Evolutionary conservation across 192 early-diverging fungal genomes (phyloP).

Genomic region (Diversispora epigaea): DNA sequence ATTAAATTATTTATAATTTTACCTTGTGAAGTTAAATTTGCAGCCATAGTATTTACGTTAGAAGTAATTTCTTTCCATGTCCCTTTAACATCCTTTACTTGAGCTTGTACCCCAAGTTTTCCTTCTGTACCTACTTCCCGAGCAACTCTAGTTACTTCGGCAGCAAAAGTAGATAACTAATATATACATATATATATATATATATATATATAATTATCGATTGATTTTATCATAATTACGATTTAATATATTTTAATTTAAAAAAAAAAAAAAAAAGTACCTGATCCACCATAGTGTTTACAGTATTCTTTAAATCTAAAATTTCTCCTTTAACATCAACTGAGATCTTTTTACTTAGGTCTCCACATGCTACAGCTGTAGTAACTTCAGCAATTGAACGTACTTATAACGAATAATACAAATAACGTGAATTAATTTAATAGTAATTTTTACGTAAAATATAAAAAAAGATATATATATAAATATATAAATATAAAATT

Average conservation of each 20-base stretch:
- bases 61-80: slow-evolving; percentile 76
- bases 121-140: slow-evolving; percentile 77
- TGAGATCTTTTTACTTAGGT: slow-evolving; percentile 51
- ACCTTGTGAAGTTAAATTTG: slow-evolving; percentile 67
- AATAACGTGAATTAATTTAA: not conserved
- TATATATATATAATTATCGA: too few relatives aligned
- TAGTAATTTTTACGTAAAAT: too few relatives aligned
- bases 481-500: not conserved
- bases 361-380: slow-evolving; percentile 56
- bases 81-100: slow-evolving; percentile 69
- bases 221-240: too few relatives aligned
- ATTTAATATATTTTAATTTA: too few relatives aligned
- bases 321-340: slow-evolving; percentile 56
- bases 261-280: slow-evolving; percentile 55
- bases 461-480: not conserved
- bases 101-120: slow-evolving; percentile 73
- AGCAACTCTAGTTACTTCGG: slow-evolving; percentile 74
- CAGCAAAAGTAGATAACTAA: slow-evolving; percentile 49
- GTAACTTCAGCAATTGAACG: slow-evolving; percentile 62
- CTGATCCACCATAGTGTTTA: slow-evolving; percentile 59
- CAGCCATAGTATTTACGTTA: slow-evolving; percentile 75
- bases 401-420: slow-evolving; percentile 28
- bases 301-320: slow-evolving; percentile 50
- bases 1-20: not conserved
- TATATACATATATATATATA: too few relatives aligned